Evolutionary conservation across 2,329 filamentous ascomycete species (phyloP).

Genomic region (Eutypa lata): DNA sequence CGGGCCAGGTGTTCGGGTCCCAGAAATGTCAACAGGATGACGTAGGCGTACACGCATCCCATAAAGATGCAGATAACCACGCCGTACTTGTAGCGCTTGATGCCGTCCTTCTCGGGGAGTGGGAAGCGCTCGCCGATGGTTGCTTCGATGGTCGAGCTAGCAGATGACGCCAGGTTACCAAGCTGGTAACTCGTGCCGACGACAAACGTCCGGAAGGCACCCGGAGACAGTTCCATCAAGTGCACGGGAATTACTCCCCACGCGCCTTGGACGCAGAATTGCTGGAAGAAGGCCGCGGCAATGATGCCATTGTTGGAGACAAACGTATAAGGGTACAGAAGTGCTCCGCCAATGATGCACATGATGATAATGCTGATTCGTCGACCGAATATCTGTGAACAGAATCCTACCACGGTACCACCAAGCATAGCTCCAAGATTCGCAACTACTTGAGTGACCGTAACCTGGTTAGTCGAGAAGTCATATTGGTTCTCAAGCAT

Average conservation of each 20-base stretch:
- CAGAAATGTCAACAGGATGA: slow-evolving; percentile 59
- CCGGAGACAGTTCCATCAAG: slow-evolving; percentile 72
- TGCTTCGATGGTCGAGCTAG: slow-evolving; percentile 72
- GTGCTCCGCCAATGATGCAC: slow-evolving; percentile 64
- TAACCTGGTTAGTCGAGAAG: slow-evolving; percentile 54
- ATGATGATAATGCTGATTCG: slow-evolving; percentile 66
- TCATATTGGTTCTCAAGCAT: slow-evolving; percentile 55
- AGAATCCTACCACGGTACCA: slow-evolving; percentile 65
- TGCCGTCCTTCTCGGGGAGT: slow-evolving; percentile 52
- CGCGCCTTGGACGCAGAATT: slow-evolving; percentile 74
- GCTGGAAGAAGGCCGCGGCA: slow-evolving; percentile 79
- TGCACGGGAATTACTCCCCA: slow-evolving; percentile 78
- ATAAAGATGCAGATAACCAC: slow-evolving; percentile 90
- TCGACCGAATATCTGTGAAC: slow-evolving; percentile 66
- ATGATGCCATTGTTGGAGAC: slow-evolving; percentile 61
- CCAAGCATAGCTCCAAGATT: slow-evolving; percentile 69
- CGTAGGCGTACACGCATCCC: slow-evolving; percentile 71
- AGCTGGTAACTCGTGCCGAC: slow-evolving; percentile 74
- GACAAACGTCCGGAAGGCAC: slow-evolving; percentile 70
- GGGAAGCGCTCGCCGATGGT: slow-evolving; percentile 74
- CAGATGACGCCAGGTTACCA: slow-evolving; percentile 69
- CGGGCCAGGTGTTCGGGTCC: slow-evolving; percentile 55
- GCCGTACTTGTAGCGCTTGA: slow-evolving; percentile 67
- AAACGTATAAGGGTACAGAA: slow-evolving; percentile 83
- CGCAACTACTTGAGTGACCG: slow-evolving; percentile 68